Evolutionary conservation across 768 basidiomycete genomes (phyloP), one percentile per base, ranked within the genome.

Genomic region (Galerina marginata): DNA sequence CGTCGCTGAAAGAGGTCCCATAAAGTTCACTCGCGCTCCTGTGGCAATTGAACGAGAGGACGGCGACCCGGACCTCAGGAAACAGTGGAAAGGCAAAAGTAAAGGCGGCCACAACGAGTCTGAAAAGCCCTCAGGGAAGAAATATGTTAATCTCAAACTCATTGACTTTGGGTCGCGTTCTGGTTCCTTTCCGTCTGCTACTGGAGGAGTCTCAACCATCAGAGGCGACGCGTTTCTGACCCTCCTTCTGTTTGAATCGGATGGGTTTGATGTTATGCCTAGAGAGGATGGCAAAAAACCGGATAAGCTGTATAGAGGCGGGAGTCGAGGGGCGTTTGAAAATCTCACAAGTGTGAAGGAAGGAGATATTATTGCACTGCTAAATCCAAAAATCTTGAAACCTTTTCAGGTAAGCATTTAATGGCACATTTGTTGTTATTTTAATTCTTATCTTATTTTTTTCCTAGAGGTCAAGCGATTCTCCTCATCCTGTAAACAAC

Each of bases 301-400:
- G 40, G 79, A 81, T 63, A 93, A 87, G 69, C 61, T 90, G 0
- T 96, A 95, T 72, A 85, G 81, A 64, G 96, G 97, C 0, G 96
- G 96, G 2, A 95, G 93, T 64, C 86, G 88, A 6, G 97, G 97
- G 4, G 96, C 95, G 3, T 99, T 92, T 69, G 97, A 99, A 72
- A 80, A 84, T 51, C 86, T 92, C 77, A 89, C 92, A 50, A 93
- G 93, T 67, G 74, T 96, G 56, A 87, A 86, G 60, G 91, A 95
- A 65, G 97, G 97, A 2, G 90, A 93, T 48, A 95, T 99, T 4
- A 79, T 99, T 42, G 92, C 94, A 1, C 80, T 99, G 43, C 77
- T 99, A 16, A 97, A 96, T 68, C 95, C 97, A 0, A 83, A 83
- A 54, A 84, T 99, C 46, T 76, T 97, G 58, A 92, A 92, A 68